phyloP scores from a whole-genome alignment of 352 stramenopile species.

The Albugo candida region DNA sequence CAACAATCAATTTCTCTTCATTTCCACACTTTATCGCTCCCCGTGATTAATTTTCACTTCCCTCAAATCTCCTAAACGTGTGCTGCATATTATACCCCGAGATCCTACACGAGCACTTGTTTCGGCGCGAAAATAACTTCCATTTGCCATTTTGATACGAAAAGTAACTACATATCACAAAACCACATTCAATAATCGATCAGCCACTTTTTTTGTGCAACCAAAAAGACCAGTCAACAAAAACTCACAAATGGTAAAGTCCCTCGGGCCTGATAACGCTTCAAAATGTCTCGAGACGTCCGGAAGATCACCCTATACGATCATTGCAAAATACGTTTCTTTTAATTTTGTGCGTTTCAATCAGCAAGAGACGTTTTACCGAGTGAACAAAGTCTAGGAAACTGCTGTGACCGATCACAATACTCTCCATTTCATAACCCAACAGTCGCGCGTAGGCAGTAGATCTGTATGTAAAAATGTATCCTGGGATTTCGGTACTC shows the following conservation, averaged over 20 bases:
- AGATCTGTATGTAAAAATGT: constrained; percentile 43
- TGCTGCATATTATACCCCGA: constrained; percentile 57
- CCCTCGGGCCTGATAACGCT: constrained; percentile 37
- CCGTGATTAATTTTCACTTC: no score
- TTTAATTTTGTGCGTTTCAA: constrained; percentile 24
- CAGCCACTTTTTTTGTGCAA: constrained; percentile 3
- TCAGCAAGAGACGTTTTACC: constrained; percentile 11
- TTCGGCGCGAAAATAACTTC: constrained; percentile 55
- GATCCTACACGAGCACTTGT: constrained; percentile 51
- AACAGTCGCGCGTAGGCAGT: constrained; percentile 49
- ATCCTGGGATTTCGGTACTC: constrained; percentile 26
- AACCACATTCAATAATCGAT: constrained; percentile 1
- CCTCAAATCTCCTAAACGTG: constrained; percentile 20
- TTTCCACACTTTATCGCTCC: no score
- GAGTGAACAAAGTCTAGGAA: constrained; percentile 73
- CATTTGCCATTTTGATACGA: constrained; percentile 61
- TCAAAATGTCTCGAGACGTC: constrained; percentile 44
- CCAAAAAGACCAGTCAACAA: background rate
- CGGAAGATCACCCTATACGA: background rate
- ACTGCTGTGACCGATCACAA: constrained; percentile 48
- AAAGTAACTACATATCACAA: constrained; percentile 34
- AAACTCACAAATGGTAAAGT: constrained; percentile 46
- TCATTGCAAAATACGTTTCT: background rate
- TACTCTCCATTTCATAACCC: constrained; percentile 55
- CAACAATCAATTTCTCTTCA: no score